Evolutionary conservation across 192 early-diverging fungal species (phyloP).

Genomic region (Thamnidium elegans): DNA sequence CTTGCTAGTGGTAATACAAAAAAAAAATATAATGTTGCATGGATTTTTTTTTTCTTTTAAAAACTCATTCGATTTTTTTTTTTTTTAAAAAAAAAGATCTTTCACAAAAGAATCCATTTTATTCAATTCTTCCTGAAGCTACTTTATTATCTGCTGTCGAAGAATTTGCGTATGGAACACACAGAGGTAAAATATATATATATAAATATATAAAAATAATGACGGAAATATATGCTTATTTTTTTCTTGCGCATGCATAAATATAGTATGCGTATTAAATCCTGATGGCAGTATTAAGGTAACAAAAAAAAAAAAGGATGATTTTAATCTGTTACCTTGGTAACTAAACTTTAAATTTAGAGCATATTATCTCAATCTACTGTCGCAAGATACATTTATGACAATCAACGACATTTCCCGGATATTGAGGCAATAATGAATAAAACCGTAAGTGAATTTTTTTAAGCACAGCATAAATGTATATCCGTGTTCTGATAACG

Average conservation of each 20-base stretch:
- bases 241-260: background rate
- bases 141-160: slow-evolving; percentile 66
- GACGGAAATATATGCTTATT: background rate
- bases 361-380: slow-evolving; percentile 79
- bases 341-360: slow-evolving; percentile 1
- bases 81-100: slow-evolving; percentile 58
- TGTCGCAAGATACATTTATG: slow-evolving; percentile 65
- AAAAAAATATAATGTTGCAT: background rate
- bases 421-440: slow-evolving; percentile 41
- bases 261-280: slow-evolving; percentile 69
- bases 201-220: background rate
- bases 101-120: slow-evolving; percentile 82
- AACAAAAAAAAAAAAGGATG: background rate
- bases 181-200: slow-evolving; percentile 61
- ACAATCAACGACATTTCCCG: slow-evolving; percentile 51
- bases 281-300: slow-evolving; percentile 53
- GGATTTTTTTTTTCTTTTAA: slow-evolving; percentile 1
- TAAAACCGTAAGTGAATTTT: slow-evolving; percentile 40
- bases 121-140: slow-evolving; percentile 74
- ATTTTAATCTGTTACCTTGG: background rate
- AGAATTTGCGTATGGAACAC: slow-evolving; percentile 72
- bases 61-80: too few species aligned
- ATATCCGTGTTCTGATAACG: background rate
- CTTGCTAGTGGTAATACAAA: slow-evolving; percentile 53
- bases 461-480: background rate